Evolutionary conservation across 208 protist species (phyloP).

Genomic region (Trypanosoma boissoni): DNA sequence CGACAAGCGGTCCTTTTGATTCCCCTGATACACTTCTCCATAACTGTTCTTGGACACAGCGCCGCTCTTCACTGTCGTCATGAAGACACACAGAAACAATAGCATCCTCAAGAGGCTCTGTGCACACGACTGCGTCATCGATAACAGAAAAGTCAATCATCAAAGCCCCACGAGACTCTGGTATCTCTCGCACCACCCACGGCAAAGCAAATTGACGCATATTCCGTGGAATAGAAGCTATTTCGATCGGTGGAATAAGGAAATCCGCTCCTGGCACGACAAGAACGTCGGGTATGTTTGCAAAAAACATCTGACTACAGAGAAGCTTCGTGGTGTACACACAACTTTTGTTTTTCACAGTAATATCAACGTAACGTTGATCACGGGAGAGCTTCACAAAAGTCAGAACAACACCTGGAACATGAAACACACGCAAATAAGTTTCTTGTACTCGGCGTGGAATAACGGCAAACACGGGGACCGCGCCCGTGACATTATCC

Average conservation of each 20-base stretch:
- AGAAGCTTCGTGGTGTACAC: slow-evolving; percentile 77
- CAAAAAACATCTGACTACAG: slow-evolving; percentile 60
- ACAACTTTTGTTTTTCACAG: slow-evolving; percentile 63
- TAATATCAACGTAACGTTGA: slow-evolving; percentile 67
- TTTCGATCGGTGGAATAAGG: slow-evolving; percentile 77
- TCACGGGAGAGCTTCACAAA: slow-evolving; percentile 61
- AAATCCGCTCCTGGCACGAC: slow-evolving; percentile 75
- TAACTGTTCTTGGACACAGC: neutral
- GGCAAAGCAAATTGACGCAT: slow-evolving; percentile 34
- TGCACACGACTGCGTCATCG: slow-evolving; percentile 36
- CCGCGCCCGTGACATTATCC: slow-evolving; percentile 57
- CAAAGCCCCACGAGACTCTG: slow-evolving; percentile 55
- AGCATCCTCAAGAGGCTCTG: slow-evolving; percentile 80
- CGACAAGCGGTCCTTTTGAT: slow-evolving; percentile 37
- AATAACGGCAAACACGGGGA: slow-evolving; percentile 87
- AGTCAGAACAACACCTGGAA: slow-evolving; percentile 57
- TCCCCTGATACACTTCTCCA: neutral
- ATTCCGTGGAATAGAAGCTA: slow-evolving; percentile 46
- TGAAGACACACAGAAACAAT: slow-evolving; percentile 31
- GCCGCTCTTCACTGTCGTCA: neutral
- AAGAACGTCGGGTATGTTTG: slow-evolving; percentile 55
- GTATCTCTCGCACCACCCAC: slow-evolving; percentile 72
- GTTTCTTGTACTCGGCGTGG: slow-evolving; percentile 80
- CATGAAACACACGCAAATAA: slow-evolving; percentile 75
- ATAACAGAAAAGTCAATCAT: slow-evolving; percentile 60